phyloP scores from a whole-genome alignment of 306 rosid genomes.

The Prunus mume region DNA sequence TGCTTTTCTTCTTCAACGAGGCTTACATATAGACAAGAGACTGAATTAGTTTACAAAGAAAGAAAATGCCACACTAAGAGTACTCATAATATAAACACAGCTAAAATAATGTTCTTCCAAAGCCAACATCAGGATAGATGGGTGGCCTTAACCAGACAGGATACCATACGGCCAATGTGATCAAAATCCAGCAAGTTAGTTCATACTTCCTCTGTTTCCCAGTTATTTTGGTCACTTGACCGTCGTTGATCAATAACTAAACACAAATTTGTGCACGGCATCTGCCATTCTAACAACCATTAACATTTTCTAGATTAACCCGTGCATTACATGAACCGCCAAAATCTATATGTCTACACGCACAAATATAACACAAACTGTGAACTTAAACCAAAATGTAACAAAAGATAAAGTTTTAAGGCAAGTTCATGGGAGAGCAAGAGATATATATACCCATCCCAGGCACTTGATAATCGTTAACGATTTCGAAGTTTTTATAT shows the following conservation, averaged over 20 bases:
- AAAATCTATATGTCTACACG: not conserved
- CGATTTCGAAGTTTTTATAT: slow-evolving; percentile 87
- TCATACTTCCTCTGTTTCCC: not conserved
- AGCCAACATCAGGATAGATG: not conserved
- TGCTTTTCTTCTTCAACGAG: slow-evolving; percentile 77
- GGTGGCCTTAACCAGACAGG: not conserved
- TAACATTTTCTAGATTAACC: not conserved
- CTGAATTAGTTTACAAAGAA: slow-evolving; percentile 8
- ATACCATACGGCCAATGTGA: not conserved
- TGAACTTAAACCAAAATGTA: not conserved
- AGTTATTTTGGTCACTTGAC: slow-evolving; percentile 1
- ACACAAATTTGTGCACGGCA: too few relatives aligned
- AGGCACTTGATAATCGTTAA: slow-evolving; percentile 93
- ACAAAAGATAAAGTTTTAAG: not conserved
- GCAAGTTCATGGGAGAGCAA: slow-evolving; percentile 11
- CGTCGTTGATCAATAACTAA: not conserved
- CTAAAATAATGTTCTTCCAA: not conserved
- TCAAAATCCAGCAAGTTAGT: not conserved
- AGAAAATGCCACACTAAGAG: not conserved
- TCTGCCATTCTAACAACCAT: not conserved
- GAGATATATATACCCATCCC: slow-evolving; percentile 67
- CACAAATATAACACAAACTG: not conserved
- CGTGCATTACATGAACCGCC: not conserved
- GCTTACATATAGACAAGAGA: slow-evolving; percentile 46
- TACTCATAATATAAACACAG: not conserved